Percentiles rank a stretch among this genome's conserved stretches.
Conservation (phyloP, 495 filamentous ascomycete species). For the Trichoderma asperelloides region DNA sequence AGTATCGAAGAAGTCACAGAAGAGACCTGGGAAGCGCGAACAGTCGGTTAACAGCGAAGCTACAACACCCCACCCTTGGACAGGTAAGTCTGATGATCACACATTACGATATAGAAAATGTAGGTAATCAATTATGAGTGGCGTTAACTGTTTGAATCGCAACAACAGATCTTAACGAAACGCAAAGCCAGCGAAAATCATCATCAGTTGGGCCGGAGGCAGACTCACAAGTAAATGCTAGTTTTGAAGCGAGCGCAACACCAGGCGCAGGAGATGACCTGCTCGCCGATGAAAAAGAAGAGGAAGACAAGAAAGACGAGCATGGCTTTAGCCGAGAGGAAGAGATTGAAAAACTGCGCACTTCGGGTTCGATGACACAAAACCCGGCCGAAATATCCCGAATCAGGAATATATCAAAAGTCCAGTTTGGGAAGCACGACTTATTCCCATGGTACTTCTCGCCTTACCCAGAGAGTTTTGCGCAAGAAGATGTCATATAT, state of each 20-base stretch:
- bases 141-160: too few relatives aligned
- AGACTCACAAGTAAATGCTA: constrained; percentile 26
- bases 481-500: constrained; percentile 78
- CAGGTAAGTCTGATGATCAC: constrained; percentile 7
- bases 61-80: constrained; percentile 38
- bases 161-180: constrained; percentile 22
- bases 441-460: constrained; percentile 99
- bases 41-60: constrained; percentile 38
- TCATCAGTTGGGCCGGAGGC: constrained; percentile 26
- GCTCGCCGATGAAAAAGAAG: constrained; percentile 51
- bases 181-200: constrained; percentile 25
- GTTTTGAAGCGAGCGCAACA: constrained; percentile 27
- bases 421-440: constrained; percentile 89
- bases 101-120: background rate
- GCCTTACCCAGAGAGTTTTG: constrained; percentile 83
- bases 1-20: constrained; percentile 43
- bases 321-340: constrained; percentile 70
- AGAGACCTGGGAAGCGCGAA: constrained; percentile 42
- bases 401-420: constrained; percentile 82
- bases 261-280: constrained; percentile 48
- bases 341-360: constrained; percentile 91
- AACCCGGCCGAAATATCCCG: constrained; percentile 95
- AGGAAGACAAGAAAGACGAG: constrained; percentile 32
- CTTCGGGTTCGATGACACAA: constrained; percentile 94
- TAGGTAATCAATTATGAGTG: background rate